These are phyloP conservation scores for Hypoxylon sp. DNA, from an alignment of 2,329 filamentous ascomycete species.

Conservation along the genomic window DNA sequence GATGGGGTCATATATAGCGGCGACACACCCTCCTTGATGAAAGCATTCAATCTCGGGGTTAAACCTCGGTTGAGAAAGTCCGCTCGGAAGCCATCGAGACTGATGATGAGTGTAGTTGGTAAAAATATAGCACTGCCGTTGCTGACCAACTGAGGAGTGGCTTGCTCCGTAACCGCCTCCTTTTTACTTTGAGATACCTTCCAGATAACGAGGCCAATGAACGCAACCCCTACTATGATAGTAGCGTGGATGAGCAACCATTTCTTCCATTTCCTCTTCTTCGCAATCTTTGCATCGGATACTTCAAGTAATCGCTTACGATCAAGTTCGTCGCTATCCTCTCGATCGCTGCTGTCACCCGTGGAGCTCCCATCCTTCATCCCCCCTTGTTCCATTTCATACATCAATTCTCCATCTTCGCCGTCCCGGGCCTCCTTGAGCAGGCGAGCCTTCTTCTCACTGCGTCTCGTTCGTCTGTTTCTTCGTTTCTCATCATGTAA, in stretches of 20 bases:
- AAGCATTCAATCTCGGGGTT: constrained; percentile 81
- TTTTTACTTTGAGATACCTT: constrained; percentile 62
- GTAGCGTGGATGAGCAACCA: constrained; percentile 63
- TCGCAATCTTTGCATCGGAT: constrained; percentile 56
- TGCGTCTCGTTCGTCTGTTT: constrained; percentile 58
- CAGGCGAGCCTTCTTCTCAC: constrained; percentile 62
- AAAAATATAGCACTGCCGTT: constrained; percentile 92
- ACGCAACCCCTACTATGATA: constrained; percentile 62
- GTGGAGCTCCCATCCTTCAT: constrained; percentile 72
- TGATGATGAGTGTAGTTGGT: constrained; percentile 92
- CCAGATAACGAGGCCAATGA: constrained; percentile 66
- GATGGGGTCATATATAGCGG: constrained; percentile 92
- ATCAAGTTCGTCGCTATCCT: constrained; percentile 67
- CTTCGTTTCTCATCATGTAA: constrained; percentile 60
- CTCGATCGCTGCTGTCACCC: constrained; percentile 68
- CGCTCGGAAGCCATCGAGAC: constrained; percentile 93
- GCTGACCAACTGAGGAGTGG: constrained; percentile 55
- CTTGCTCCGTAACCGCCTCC: too few relatives aligned
- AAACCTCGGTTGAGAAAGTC: constrained; percentile 87
- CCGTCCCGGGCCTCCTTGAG: constrained; percentile 64
- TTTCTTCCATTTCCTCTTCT: constrained; percentile 61
- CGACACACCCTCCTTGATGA: constrained; percentile 85
- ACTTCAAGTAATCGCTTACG: constrained; percentile 60
- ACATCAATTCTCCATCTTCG: constrained; percentile 81
- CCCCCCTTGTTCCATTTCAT: constrained; percentile 77